Evolutionary conservation across 2,329 filamentous ascomycete genomes (phyloP).

Genomic region (Colletotrichum orbiculare): DNA sequence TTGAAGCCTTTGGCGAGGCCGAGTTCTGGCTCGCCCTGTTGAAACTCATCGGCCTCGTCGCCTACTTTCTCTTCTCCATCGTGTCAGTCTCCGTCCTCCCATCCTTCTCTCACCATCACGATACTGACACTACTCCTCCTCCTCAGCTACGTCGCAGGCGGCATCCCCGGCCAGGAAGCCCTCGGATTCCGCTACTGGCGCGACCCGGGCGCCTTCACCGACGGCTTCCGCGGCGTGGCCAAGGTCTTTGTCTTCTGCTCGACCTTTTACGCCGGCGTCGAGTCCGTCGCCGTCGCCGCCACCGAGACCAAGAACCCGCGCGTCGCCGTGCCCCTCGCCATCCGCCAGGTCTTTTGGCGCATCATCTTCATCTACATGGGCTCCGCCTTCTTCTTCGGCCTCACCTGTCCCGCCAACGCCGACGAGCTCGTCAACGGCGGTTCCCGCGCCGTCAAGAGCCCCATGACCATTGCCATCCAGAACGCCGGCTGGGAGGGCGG

Average conservation of each 20-base stretch:
- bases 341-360: constrained; percentile 70
- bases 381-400: constrained; percentile 78
- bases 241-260: constrained; percentile 77
- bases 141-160: constrained; percentile 70
- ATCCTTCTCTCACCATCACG: neutral
- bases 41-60: constrained; percentile 76
- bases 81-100: constrained; percentile 51
- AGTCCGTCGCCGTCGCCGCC: constrained; percentile 71
- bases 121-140: no score
- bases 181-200: constrained; percentile 80
- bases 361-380: constrained; percentile 75
- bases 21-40: constrained; percentile 83
- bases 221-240: constrained; percentile 74
- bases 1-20: constrained; percentile 80
- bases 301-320: constrained; percentile 70
- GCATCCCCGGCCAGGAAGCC: constrained; percentile 65
- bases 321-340: constrained; percentile 66
- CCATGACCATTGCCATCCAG: constrained; percentile 79
- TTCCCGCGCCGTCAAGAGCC: constrained; percentile 74
- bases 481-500: constrained; percentile 79
- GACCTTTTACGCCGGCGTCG: constrained; percentile 77
- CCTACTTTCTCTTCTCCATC: constrained; percentile 80
- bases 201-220: constrained; percentile 74
- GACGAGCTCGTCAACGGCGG: constrained; percentile 69
- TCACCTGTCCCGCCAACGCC: constrained; percentile 78